Percentiles rank a stretch among this genome's conserved stretches.
phyloP scores from a whole-genome alignment of 148 eudicot species.

The Diospyros kaki region DNA sequence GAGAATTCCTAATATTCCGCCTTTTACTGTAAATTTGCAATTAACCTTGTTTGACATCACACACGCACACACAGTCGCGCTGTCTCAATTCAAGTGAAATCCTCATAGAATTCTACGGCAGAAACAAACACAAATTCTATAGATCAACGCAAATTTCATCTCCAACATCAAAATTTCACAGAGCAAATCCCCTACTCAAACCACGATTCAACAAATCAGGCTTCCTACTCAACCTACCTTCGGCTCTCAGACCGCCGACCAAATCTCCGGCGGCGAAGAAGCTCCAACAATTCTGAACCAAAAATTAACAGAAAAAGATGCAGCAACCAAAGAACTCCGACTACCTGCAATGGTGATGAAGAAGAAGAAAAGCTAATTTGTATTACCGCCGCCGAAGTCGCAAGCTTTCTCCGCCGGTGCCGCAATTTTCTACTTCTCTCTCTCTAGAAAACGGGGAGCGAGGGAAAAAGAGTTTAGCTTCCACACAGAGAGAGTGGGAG shows the following conservation, averaged over 20 bases:
- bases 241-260: not conserved
- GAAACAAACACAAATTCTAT: not conserved
- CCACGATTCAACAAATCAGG: conserved; percentile 3
- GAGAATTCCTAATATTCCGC: not conserved
- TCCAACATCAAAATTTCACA: not conserved
- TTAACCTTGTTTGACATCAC: not conserved
- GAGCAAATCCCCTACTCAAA: not conserved
- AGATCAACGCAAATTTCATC: not conserved
- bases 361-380: not conserved
- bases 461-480: conserved; percentile 6
- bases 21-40: not conserved
- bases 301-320: not conserved
- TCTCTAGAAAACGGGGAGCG: conserved; percentile 13
- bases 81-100: not conserved
- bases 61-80: not conserved
- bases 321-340: not conserved
- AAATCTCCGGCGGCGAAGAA: not conserved
- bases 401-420: conserved; percentile 11
- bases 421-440: conserved; percentile 22
- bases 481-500: not conserved
- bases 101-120: not conserved
- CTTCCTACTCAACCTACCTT: conserved; percentile 6
- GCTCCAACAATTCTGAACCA: not conserved
- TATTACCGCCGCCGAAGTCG: no score
- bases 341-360: conserved; percentile 1